These are phyloP conservation scores for Borovskyia barvae DNA, from an alignment of 208 protist genomes.

Conservation along the genomic window DNA sequence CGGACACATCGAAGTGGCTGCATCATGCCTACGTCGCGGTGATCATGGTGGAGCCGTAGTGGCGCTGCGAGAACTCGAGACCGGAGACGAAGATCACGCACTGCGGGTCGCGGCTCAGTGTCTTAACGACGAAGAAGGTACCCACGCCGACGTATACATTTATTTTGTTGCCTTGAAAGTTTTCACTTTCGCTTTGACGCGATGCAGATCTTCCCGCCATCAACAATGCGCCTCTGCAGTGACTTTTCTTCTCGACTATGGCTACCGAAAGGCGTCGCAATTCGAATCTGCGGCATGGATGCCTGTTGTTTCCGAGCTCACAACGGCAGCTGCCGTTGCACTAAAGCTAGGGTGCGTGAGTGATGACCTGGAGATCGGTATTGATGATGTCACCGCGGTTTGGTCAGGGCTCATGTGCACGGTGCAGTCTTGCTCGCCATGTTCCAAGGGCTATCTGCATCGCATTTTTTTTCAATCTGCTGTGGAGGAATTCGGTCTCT, in stretches of 20 bases:
- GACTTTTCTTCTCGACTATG: constrained; percentile 50
- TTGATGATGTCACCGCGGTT: constrained; percentile 17
- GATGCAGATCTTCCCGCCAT: constrained; percentile 19
- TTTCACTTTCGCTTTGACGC: constrained; percentile 52
- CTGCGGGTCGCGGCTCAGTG: constrained; percentile 25
- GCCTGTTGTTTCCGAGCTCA: constrained; percentile 58
- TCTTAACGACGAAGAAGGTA: constrained; percentile 8
- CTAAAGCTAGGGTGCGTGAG: constrained; percentile 65
- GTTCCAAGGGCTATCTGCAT: constrained; percentile 12
- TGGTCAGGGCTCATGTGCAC: constrained; percentile 11
- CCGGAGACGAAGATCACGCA: constrained; percentile 23
- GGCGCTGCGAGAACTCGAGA: constrained; percentile 43
- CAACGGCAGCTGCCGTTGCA: constrained; percentile 46
- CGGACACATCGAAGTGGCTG: constrained; percentile 37
- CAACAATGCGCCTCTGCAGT: constrained; percentile 22
- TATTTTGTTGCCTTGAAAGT: constrained; percentile 71
- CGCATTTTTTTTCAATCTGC: constrained; percentile 28
- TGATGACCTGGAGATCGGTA: constrained; percentile 4
- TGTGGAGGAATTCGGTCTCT: constrained; percentile 82
- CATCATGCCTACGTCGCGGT: constrained; percentile 48
- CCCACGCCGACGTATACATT: constrained; percentile 34
- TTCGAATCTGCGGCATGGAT: constrained; percentile 45
- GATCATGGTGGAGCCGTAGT: constrained; percentile 50
- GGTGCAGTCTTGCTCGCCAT: constrained; percentile 1
- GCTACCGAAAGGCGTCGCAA: constrained; percentile 9